phyloP scores from a whole-genome alignment of 2,329 filamentous ascomycete species.

The Aspergillus sp. region DNA sequence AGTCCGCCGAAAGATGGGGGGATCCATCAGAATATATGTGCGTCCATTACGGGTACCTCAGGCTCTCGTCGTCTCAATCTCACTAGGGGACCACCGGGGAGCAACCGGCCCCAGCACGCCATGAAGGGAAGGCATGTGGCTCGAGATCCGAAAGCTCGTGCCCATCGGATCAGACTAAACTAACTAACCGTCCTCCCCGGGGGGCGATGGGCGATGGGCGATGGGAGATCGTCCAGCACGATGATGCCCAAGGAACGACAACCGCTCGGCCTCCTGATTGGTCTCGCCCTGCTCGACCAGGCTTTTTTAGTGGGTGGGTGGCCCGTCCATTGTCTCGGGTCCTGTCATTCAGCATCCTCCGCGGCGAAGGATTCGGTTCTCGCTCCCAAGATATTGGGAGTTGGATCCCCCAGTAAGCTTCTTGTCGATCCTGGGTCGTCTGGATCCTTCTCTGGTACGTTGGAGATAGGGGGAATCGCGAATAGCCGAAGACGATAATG shows the following conservation, averaged over 20 bases:
- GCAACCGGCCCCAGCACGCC: slow-evolving; percentile 4
- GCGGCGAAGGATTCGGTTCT: background rate
- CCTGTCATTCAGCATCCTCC: slow-evolving; percentile 18
- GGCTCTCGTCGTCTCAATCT: background rate
- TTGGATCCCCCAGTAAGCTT: slow-evolving; percentile 12
- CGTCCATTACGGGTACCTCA: background rate
- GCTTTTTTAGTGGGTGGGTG: slow-evolving; percentile 17
- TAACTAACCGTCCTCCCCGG: slow-evolving; percentile 12
- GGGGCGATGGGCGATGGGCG: slow-evolving; percentile 14
- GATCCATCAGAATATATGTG: background rate
- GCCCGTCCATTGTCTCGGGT: slow-evolving; percentile 25
- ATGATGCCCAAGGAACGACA: slow-evolving; percentile 17
- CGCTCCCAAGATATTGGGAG: background rate
- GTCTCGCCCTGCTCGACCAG: background rate
- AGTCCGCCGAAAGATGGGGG: background rate
- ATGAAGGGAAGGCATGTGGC: slow-evolving; percentile 8
- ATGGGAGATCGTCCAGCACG: slow-evolving; percentile 16
- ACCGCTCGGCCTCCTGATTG: no score
- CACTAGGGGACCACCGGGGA: background rate
- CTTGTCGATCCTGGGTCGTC: slow-evolving; percentile 11
- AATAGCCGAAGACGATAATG: background rate
- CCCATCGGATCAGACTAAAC: slow-evolving; percentile 7
- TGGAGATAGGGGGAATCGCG: background rate
- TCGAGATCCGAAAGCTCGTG: slow-evolving; percentile 15
- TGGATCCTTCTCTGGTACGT: background rate